phyloP scores from a whole-genome alignment of 2,329 filamentous ascomycete species.

The Microdochium nivale region DNA sequence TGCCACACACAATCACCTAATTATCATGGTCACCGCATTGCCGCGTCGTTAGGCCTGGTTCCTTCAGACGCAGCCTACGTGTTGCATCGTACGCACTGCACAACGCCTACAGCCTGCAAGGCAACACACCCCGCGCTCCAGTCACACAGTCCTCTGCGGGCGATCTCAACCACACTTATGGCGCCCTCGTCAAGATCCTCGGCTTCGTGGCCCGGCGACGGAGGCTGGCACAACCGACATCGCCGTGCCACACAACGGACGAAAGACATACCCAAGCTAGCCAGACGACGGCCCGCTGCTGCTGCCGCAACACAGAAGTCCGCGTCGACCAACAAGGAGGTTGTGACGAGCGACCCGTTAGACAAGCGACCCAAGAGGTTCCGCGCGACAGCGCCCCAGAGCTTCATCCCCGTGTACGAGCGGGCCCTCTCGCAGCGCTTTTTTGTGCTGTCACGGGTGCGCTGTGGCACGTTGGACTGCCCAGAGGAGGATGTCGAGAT shows the following conservation, averaged over 20 bases:
- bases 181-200: not conserved
- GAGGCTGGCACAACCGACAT: not conserved
- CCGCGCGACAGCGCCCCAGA: slow-evolving; percentile 1
- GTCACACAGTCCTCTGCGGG: too few relatives aligned
- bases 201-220: not conserved
- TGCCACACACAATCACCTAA: too few relatives aligned
- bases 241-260: not conserved
- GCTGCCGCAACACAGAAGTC: not conserved
- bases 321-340: not conserved
- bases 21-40: not conserved
- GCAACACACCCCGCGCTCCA: too few relatives aligned
- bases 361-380: slow-evolving; percentile 5
- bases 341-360: not conserved
- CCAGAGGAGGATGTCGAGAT: slow-evolving; percentile 47
- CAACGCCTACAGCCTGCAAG: not conserved
- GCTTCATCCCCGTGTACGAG: slow-evolving; percentile 1
- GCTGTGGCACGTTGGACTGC: slow-evolving; percentile 22
- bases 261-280: not conserved
- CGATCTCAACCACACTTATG: not conserved
- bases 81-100: not conserved
- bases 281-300: not conserved
- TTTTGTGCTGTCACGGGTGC: slow-evolving; percentile 33
- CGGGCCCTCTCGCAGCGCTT: slow-evolving; percentile 17
- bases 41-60: too few relatives aligned
- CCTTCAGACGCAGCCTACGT: too few relatives aligned